A percentile compares a stretch with the other conserved stretches of the same genome.
phyloP scores from a whole-genome alignment of 2,329 filamentous ascomycete genomes.

The Lachnellula subtilissima region DNA sequence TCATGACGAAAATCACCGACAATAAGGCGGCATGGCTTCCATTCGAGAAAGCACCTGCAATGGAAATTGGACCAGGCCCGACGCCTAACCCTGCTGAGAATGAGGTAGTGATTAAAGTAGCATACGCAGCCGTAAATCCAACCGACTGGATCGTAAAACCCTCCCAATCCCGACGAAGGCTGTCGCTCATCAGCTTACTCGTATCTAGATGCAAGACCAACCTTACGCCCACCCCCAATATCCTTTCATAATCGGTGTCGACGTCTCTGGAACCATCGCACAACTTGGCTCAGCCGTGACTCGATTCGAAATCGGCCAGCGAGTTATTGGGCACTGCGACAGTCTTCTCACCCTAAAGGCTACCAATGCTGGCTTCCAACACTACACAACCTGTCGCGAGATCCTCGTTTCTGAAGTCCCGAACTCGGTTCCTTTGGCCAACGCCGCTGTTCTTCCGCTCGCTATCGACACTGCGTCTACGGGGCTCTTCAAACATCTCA shows the following conservation, averaged over 20 bases:
- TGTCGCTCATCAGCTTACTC: background rate
- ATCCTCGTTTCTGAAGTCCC: conserved; percentile 29
- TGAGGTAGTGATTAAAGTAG: conserved; percentile 34
- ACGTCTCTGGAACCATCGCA: conserved; percentile 26
- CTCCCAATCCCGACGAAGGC: background rate
- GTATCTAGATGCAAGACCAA: conserved; percentile 19
- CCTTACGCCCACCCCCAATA: conserved; percentile 10
- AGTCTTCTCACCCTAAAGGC: conserved; percentile 17
- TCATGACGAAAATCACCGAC: conserved; percentile 7
- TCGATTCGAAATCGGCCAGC: conserved; percentile 35
- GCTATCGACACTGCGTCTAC: conserved; percentile 31
- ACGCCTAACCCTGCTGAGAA: conserved; percentile 28
- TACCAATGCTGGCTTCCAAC: conserved; percentile 30
- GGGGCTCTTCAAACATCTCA: conserved; percentile 27
- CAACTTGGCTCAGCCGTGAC: conserved; percentile 41
- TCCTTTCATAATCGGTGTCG: conserved; percentile 24
- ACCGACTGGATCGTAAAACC: conserved; percentile 35
- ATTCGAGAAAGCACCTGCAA: conserved; percentile 29
- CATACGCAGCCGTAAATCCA: conserved; percentile 37
- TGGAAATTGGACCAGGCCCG: conserved; percentile 34
- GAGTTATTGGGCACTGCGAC: conserved; percentile 29
- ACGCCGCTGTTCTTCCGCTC: conserved; percentile 34
- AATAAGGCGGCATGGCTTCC: conserved; percentile 24
- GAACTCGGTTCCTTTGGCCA: conserved; percentile 28
- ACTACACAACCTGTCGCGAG: conserved; percentile 26